Evolutionary conservation across 2,329 filamentous ascomycete species (phyloP).

Genomic region (Myriosclerotinia duriaeana): DNA sequence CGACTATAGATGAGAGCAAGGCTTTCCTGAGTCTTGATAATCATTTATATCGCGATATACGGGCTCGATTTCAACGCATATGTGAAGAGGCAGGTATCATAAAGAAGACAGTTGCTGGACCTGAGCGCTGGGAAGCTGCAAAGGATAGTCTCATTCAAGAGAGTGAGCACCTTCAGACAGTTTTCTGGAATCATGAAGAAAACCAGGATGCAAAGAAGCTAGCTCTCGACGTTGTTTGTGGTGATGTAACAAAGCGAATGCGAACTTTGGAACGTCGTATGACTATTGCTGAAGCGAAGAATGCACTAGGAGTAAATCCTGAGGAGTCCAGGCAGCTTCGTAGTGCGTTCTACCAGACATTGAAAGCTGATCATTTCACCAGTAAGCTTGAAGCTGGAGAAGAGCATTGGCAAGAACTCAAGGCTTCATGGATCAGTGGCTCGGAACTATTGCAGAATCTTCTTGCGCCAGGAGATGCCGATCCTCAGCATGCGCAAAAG

Average conservation of each 20-base stretch:
- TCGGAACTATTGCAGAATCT: conserved; percentile 56
- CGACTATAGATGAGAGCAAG: conserved; percentile 77
- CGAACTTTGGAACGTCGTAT: conserved; percentile 64
- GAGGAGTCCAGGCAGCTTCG: conserved; percentile 66
- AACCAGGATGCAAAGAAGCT: conserved; percentile 62
- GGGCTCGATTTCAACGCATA: conserved; percentile 67
- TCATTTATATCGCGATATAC: conserved; percentile 60
- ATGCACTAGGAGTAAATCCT: conserved; percentile 66
- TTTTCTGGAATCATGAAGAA: conserved; percentile 59
- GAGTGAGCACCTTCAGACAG: conserved; percentile 60
- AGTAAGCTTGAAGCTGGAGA: conserved; percentile 72
- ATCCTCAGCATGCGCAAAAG: conserved; percentile 55
- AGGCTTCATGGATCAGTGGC: conserved; percentile 63
- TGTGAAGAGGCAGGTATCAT: conserved; percentile 65
- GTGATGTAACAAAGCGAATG: conserved; percentile 79
- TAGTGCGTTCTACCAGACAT: conserved; percentile 62
- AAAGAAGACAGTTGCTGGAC: conserved; percentile 74
- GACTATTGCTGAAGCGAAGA: conserved; percentile 73
- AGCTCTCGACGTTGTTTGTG: conserved; percentile 76
- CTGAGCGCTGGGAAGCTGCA: conserved; percentile 69
- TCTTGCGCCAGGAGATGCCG: conserved; percentile 51
- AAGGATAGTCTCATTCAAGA: conserved; percentile 67
- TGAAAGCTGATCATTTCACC: conserved; percentile 65
- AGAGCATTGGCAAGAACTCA: conserved; percentile 70
- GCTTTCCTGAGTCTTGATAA: conserved; percentile 64